Evolutionary conservation across 176 grass and related monocot species (phyloP).

Genomic region (Aegilops speltoides): DNA sequence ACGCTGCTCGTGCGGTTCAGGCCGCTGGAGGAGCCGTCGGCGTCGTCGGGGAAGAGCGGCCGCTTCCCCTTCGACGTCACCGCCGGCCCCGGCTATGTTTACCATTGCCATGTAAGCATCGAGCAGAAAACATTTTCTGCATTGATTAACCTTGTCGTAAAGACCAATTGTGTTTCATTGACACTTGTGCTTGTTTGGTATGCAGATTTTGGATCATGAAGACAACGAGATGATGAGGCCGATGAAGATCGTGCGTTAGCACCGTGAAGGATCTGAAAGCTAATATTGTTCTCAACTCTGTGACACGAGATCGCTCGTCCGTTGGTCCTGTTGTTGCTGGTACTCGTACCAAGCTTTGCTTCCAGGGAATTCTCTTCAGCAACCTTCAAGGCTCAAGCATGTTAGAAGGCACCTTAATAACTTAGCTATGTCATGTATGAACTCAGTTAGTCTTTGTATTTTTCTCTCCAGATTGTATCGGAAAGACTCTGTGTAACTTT

Average conservation of each 20-base stretch:
- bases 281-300: no score
- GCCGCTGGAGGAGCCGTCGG: constrained; percentile 27
- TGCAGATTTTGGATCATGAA: constrained; percentile 87
- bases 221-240: constrained; percentile 98
- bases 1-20: constrained; percentile 67
- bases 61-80: constrained; percentile 65
- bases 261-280: background rate
- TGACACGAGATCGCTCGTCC: no score
- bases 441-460: no score
- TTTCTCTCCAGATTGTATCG: no score
- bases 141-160: background rate
- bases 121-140: background rate
- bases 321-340: no score
- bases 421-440: no score
- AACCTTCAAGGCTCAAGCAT: no score
- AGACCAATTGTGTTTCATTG: no score
- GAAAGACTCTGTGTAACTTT: no score
- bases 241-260: constrained; percentile 63
- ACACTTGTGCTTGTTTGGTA: background rate
- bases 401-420: no score
- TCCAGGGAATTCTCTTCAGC: background rate
- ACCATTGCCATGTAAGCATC: constrained; percentile 82
- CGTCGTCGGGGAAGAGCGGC: background rate
- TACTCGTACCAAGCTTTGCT: no score
- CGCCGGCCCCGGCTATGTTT: constrained; percentile 75